Base-by-base conservation (phyloP, 768 basidiomycete genomes). In the Russula sp. region DNA sequence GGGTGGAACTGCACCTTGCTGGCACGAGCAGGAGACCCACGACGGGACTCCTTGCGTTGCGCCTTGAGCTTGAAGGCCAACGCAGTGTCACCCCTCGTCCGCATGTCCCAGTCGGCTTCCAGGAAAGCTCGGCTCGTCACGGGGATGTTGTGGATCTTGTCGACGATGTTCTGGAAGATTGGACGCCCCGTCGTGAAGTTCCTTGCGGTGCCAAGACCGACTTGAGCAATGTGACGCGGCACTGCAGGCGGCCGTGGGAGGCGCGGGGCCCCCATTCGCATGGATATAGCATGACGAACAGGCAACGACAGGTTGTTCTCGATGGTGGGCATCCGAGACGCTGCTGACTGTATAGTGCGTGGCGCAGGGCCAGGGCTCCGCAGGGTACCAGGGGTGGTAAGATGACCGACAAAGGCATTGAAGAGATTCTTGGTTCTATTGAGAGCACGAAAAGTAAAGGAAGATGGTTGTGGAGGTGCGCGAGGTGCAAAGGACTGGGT, bases 121-220 rank as follows among this genome's bases (percentile, higher is more conserved):
- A 84, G 84, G 48, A 92, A 76, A 3, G 91, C 86, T 32, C 92
- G 82, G 9, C 81, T 82, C 1, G 84, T 80, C n/a, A 94, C 75
- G 7, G 92, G 91, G 0, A 90, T 84, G 57, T 75, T 75, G 71
- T 91, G 27, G 40, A 64, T 60, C 69, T 91, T 91, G 71, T 91
- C 82, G 2, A 84, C 84, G 47, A 94, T 73, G 71, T 88, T 85
- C 71, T 91, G 85, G 77, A 93, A 92, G 49, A 92, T 79, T 3
- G 88, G 87, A 2, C 87, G 83, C 11, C 79, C 80, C 3, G 85
- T 82, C 27, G 85, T 84, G 72, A 94, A 94, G 69, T 84, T 89
- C 42, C 91, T 78, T 0, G 86, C 88, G 0, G 83, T 81, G 42
- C 89, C 88, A 3, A 94, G 77, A 5, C 92, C 92, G 22, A 94